A percentile compares a stretch with the other conserved stretches of the same genome.
Evolutionary conservation across 1,284 basidiomycete genomes (phyloP).

Genomic region (Termitomyces sp.): DNA sequence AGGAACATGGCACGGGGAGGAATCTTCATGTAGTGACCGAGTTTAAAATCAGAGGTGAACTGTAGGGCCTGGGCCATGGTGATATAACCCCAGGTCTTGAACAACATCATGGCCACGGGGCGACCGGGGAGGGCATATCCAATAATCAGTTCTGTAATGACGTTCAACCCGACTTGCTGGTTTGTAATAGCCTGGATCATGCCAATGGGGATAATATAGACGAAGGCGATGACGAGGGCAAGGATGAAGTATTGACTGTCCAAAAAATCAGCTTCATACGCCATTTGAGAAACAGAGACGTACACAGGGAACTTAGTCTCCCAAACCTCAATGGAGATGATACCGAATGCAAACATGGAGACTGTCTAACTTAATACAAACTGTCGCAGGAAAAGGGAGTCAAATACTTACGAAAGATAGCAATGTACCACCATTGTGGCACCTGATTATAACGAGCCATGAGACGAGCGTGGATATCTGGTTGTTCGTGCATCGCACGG

Average conservation of each 20-base stretch:
- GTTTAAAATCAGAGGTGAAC: constrained; percentile 67
- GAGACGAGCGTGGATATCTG: constrained; percentile 81
- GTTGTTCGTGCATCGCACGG: constrained; percentile 64
- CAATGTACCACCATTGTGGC: constrained; percentile 69
- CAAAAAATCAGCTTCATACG: not conserved
- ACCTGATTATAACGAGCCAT: constrained; percentile 78
- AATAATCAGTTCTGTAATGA: constrained; percentile 56
- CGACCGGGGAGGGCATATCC: constrained; percentile 47
- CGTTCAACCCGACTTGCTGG: constrained; percentile 57
- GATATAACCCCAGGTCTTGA: constrained; percentile 48
- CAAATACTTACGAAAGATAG: constrained; percentile 39
- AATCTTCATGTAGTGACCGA: constrained; percentile 73
- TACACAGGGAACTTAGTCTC: constrained; percentile 40
- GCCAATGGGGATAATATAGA: constrained; percentile 62
- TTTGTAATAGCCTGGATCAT: constrained; percentile 66
- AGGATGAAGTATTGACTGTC: constrained; percentile 40
- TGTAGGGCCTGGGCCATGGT: constrained; percentile 41
- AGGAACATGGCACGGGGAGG: constrained; percentile 54
- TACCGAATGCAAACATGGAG: constrained; percentile 48
- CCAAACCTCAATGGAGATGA: constrained; percentile 49
- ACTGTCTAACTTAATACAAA: constrained; percentile 21
- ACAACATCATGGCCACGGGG: constrained; percentile 60
- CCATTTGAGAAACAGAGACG: constrained; percentile 4
- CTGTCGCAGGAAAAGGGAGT: not conserved
- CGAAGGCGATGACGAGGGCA: constrained; percentile 45